A percentile compares a stretch with the other conserved stretches of the same genome.
These are phyloP conservation scores for Withania somnifera DNA, from an alignment of 305 asterid species.

Conservation along the genomic window DNA sequence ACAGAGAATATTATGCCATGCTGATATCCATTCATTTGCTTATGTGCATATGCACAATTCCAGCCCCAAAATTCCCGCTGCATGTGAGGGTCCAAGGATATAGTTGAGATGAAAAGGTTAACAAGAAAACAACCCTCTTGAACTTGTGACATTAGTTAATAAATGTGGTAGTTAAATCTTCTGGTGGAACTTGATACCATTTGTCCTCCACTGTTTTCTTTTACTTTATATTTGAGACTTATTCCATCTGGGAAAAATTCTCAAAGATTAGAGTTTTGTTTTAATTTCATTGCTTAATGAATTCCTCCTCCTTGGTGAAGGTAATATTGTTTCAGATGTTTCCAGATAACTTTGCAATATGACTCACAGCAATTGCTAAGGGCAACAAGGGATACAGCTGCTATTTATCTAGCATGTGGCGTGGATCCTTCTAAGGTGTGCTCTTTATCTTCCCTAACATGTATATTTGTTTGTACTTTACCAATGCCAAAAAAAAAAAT, in stretches of 20 bases:
- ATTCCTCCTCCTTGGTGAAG: conserved; percentile 1
- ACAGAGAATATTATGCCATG: too few relatives aligned
- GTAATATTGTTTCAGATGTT: neutral
- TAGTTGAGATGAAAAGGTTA: neutral
- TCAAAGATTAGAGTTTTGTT: neutral
- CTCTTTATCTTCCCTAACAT: neutral
- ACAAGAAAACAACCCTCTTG: neutral
- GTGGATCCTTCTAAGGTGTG: conserved; percentile 80
- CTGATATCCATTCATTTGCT: too few relatives aligned
- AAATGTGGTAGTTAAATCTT: too few relatives aligned
- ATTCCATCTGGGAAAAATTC: neutral
- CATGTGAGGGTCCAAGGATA: neutral
- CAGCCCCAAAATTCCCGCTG: neutral
- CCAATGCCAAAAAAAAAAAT: too few relatives aligned
- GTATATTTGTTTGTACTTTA: neutral
- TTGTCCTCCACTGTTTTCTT: too few relatives aligned
- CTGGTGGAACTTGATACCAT: too few relatives aligned
- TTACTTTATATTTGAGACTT: neutral
- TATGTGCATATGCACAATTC: neutral
- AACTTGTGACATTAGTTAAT: too few relatives aligned
- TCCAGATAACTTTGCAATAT: conserved; percentile 84
- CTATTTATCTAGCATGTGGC: conserved; percentile 96
- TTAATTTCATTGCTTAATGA: neutral
- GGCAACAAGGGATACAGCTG: conserved; percentile 91
- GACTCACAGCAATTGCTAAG: conserved; percentile 62